Evolutionary conservation across 371 early-diverging fungal genomes (phyloP), one percentile per base, ranked within the genome.

Genomic region (Syncephalastrum monosporum): DNA sequence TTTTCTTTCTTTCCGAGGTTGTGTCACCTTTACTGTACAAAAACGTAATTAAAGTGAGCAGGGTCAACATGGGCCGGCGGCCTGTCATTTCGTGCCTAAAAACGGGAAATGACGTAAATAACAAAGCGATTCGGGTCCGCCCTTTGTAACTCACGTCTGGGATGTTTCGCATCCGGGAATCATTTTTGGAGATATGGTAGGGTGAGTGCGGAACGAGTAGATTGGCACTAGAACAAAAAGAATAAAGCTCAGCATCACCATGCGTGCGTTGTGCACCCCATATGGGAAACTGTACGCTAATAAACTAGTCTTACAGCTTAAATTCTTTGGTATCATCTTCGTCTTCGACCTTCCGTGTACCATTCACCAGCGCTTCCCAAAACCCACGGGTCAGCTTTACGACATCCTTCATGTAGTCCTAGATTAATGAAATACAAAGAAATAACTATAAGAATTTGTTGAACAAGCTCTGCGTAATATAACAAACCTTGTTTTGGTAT

Each of bases 341-440:
- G 16, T 25, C 44, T 38, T 25, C 10, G 21, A 10, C 67, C 79
- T 61, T 82, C 81, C 84, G 80, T 75, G 82, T 80, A 29, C 87
- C 86, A 62, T 69, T 75, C 64, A 95, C 82, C 51, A 99, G 75
- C 38, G 76, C 79, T 66, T 88, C 81, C 99, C 99, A 99, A 51
- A 89, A 88, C 57, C 93, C 91, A 69, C 96, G 87, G 33, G 92
- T 91, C 76, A 95, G 93, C 61, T 84, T 72, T 64, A 99, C 77
- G 50, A 99, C 80, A 23, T 92, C 82, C 29, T 76, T 78, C 50
- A 99, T 96, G 71, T 91, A 98, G 63, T 81, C 83, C 83, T 82
- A 56, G 0, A 56, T 17, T 0, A 12, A 13, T n/a, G 10, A 48
- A 38, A 61, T 50, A n/a, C n/a, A 19, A 19, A 57, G 41, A 50